Base-by-base conservation (phyloP, 73 alveolate species). In the Paramecium octaurelia region DNA sequence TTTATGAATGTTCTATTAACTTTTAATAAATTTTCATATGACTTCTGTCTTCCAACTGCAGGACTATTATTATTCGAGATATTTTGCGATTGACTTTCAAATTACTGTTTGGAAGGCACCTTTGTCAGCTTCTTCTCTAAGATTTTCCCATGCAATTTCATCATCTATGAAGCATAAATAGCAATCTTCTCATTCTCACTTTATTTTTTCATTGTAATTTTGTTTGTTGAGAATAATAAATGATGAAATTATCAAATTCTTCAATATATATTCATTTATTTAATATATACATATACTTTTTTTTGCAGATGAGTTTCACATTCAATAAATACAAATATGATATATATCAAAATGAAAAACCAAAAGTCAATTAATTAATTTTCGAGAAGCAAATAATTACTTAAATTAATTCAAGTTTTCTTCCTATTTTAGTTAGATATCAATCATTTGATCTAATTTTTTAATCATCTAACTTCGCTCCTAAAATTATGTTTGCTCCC, bases 41-140 rank as follows among this genome's bases (percentile, higher is more conserved):
- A 80, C 54, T 80, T 80, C 54, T 80, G 18, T 46, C 91, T 80
- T 24, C 76, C 73, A 18, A 80, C 57, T 5, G 46, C 91, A 80
- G 91, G 91, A n/a, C 91, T 80, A 58, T 80, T 80, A 35, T 80
- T 80, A 80, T 80, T 80, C 73, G 91, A 80, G 43, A 80, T 80
- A 80, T 80, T 80, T 42, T 80, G 34, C 0, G 91, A 80, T 80
- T 80, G 57, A 46, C 91, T 80, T 24, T 80, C 91, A 42, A 44
- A 43, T 48, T 44, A 34, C 50, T 64, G 84, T 64, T 64, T 44
- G 9, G 46, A 44, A 20, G 76, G 31, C 31, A 42, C 54, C 46
- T 80, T 80, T 20, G 76, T 80, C 20, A 80, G 0, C 21, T 80
- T 80, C 46, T 80, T 80, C 73, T 80, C 91, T 11, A 80, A 31